These are phyloP conservation scores for Ceratocystis smalleyi DNA, from an alignment of 2,329 filamentous ascomycete genomes.

Conservation along the genomic window DNA sequence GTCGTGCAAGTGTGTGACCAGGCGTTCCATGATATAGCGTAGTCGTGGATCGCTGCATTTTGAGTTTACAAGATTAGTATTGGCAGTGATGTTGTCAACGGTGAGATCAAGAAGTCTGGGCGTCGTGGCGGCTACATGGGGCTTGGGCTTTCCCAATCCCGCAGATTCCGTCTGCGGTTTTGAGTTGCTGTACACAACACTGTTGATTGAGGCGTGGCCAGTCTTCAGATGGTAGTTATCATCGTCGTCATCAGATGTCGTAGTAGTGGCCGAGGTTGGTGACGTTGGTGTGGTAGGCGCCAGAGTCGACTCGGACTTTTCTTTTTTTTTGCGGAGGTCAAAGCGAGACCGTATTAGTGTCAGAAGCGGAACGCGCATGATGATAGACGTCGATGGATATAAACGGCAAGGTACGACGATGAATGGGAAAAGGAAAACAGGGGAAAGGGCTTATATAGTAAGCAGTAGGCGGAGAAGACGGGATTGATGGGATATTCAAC, in stretches of 20 bases:
- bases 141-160: background rate
- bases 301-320: background rate
- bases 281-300: background rate
- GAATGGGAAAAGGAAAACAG: background rate
- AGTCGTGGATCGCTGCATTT: slow-evolving; percentile 44
- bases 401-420: background rate
- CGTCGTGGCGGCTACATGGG: background rate
- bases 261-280: background rate
- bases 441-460: background rate
- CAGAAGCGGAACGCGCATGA: slow-evolving; percentile 2
- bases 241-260: background rate
- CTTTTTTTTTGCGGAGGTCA: slow-evolving; percentile 2
- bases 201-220: background rate
- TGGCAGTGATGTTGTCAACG: slow-evolving; percentile 59
- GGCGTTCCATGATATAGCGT: slow-evolving; percentile 52
- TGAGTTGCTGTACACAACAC: background rate
- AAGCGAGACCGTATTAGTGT: slow-evolving; percentile 6
- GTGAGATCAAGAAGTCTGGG: slow-evolving; percentile 37
- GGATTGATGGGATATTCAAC: background rate
- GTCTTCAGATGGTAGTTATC: background rate
- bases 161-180: background rate
- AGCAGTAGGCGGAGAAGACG: background rate
- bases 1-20: slow-evolving; percentile 60
- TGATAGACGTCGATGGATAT: background rate
- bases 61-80: slow-evolving; percentile 55